Conservation (phyloP, 2,329 filamentous ascomycete species). For the Penicillium sp. region DNA sequence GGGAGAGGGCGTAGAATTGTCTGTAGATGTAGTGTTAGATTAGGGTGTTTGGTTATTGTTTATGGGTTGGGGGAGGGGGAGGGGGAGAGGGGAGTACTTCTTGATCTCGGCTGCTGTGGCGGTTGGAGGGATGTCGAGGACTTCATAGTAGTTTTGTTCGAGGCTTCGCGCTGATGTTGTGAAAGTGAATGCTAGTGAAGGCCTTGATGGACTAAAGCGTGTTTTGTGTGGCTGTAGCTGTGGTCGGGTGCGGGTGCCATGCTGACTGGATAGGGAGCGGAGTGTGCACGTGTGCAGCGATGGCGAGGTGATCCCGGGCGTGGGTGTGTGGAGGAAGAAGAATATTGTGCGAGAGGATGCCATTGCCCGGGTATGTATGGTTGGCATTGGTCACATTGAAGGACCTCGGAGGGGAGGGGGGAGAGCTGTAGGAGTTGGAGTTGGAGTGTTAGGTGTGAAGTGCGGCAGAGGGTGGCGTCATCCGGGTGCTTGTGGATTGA, state of each 20-base stretch:
- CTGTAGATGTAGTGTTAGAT: constrained; percentile 23
- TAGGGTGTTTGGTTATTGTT: not conserved
- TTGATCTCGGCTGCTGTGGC: constrained; percentile 78
- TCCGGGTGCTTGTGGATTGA: constrained; percentile 1
- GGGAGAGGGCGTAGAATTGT: constrained; percentile 85
- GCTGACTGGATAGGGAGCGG: constrained; percentile 1
- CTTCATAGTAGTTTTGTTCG: constrained; percentile 70
- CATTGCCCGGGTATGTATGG: constrained; percentile 19
- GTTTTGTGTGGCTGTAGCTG: constrained; percentile 1
- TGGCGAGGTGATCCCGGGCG: not conserved
- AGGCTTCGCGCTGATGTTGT: constrained; percentile 36
- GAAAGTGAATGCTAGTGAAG: constrained; percentile 30
- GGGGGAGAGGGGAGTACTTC: constrained; percentile 52
- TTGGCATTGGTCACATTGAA: constrained; percentile 2
- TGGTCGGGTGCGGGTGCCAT: constrained; percentile 10
- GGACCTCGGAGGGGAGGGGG: not conserved
- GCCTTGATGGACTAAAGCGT: not conserved
- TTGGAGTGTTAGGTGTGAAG: not conserved
- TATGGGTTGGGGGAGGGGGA: not conserved
- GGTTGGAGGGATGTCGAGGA: constrained; percentile 64
- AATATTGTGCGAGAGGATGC: constrained; percentile 19
- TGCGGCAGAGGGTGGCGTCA: constrained; percentile 12
- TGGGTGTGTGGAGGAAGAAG: constrained; percentile 5
- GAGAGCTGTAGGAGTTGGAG: not conserved
- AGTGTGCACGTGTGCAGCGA: constrained; percentile 1